These are phyloP conservation scores for Saccharata proteae DNA, from an alignment of 2,329 filamentous ascomycete species.

Conservation along the genomic window DNA sequence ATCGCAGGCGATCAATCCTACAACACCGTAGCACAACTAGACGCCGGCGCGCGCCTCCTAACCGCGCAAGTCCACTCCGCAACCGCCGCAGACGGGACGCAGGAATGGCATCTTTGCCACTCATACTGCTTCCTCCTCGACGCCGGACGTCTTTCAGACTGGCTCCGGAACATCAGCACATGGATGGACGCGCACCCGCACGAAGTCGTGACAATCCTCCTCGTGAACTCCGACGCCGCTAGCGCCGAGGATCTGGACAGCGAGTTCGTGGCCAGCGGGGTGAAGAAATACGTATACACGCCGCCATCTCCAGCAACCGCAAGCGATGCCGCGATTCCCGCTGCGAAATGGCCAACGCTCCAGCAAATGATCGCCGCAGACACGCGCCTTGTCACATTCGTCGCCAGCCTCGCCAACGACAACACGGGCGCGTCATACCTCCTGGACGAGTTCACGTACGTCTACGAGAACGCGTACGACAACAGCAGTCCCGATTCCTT, in stretches of 20 bases:
- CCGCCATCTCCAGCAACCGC: conserved; percentile 26
- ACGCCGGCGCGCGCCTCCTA: conserved; percentile 54
- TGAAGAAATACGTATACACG: conserved; percentile 44
- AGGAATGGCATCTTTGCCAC: conserved; percentile 52
- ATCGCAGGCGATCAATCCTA: conserved; percentile 55
- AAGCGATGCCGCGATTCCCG: too few relatives aligned
- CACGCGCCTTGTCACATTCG: conserved; percentile 52
- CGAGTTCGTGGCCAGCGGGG: conserved; percentile 33
- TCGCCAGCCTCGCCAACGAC: conserved; percentile 34
- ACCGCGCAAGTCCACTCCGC: conserved; percentile 54
- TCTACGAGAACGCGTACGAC: conserved; percentile 60
- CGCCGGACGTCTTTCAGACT: conserved; percentile 48
- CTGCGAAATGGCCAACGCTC: conserved; percentile 52
- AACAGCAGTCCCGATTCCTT: conserved; percentile 48
- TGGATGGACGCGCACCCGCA: conserved; percentile 56
- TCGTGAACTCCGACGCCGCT: conserved; percentile 54
- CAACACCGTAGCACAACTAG: conserved; percentile 55
- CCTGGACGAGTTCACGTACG: conserved; percentile 44
- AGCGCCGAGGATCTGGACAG: conserved; percentile 39
- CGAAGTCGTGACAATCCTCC: conserved; percentile 60
- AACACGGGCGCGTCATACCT: conserved; percentile 39
- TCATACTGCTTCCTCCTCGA: conserved; percentile 52
- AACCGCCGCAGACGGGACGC: conserved; percentile 15
- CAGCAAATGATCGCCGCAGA: conserved; percentile 48
- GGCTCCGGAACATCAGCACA: conserved; percentile 46